These are phyloP conservation scores for Trypanosoma cruzi DNA, from an alignment of 208 protist species.

Conservation along the genomic window DNA sequence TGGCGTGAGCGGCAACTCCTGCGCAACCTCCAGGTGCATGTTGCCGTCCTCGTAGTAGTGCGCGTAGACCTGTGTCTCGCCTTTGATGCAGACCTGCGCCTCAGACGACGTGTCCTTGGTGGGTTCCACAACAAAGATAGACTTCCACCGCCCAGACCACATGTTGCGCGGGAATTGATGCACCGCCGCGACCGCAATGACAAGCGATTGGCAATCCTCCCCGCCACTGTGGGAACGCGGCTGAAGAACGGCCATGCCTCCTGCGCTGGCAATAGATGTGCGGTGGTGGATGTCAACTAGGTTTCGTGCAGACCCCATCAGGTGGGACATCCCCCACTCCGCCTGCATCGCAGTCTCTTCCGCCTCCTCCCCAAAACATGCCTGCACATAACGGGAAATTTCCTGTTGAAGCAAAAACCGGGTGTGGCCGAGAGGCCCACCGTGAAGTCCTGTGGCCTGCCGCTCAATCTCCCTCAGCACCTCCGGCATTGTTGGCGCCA, in stretches of 20 bases:
- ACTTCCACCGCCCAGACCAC: slow-evolving; percentile 25
- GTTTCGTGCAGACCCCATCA: neutral
- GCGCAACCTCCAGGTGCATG: slow-evolving; percentile 14
- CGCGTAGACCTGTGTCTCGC: slow-evolving; percentile 23
- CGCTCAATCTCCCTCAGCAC: slow-evolving; percentile 20
- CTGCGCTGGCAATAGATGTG: neutral
- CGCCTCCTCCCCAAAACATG: slow-evolving; percentile 6
- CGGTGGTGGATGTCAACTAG: neutral
- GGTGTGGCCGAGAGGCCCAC: slow-evolving; percentile 7
- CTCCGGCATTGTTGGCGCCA: slow-evolving; percentile 13
- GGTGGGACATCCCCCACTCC: neutral
- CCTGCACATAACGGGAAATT: slow-evolving; percentile 2
- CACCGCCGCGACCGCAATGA: slow-evolving; percentile 12
- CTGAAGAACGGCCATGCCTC: slow-evolving; percentile 2
- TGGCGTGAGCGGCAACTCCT: slow-evolving; percentile 4
- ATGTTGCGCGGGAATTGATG: slow-evolving; percentile 16
- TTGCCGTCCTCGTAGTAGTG: slow-evolving; percentile 30
- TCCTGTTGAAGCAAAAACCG: slow-evolving; percentile 13
- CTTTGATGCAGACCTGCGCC: neutral
- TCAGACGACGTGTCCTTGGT: neutral
- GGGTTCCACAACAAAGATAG: slow-evolving; percentile 13
- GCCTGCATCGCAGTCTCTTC: neutral
- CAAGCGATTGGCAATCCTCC: slow-evolving; percentile 5
- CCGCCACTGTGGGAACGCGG: neutral
- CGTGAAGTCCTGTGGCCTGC: slow-evolving; percentile 12